Base-by-base conservation (phyloP, 176 grass and related monocot species). In the Guadua angustifolia region DNA sequence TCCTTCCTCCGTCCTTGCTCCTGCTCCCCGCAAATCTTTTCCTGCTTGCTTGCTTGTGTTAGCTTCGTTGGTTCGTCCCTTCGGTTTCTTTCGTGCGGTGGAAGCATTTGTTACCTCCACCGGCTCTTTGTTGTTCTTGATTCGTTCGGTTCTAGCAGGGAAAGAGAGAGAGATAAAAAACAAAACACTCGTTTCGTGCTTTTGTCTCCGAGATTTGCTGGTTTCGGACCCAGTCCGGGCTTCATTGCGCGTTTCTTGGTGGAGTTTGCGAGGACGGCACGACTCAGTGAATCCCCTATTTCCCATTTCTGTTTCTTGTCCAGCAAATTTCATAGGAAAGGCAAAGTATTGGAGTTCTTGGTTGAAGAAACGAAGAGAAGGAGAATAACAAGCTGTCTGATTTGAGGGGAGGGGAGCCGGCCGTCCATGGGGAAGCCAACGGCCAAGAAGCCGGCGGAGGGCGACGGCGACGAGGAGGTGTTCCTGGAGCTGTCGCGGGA, bases 401-500 rank as follows among this genome's bases (percentile, higher is more conserved):
- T 84, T 76, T 67, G 9, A 58, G 21, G 55, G 55, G 13, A 47
- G 33, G 73, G 50, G 13, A 9, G 50, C 47, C 51, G 39, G 64
- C 39, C 10, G 82, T 61, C 63, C 74, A 88, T 91, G 90, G 82
- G 89, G 74, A 91, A 91, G 66, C 46, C 89, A 45, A 13, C 73
- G 83, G 51, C 81, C 43, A 91, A 62, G 52, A 88, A 88, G 51
- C 74, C 81, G 59, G 51, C 59, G 25, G 8, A 60, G 61, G 46
- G 67, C 12, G 93, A 90, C 73, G 66, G 72, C 33, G 93, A 90
- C 66, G 79, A 59, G 4, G 49, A 80, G 38, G 56, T 90, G 69
- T 89, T 92, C 71, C 64, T 95, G 5, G 90, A 87, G 64, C 86
- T 90, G 66, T 86, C 93, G 21, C 86, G 79, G 38, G 73, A 90